Conservation (phyloP, 2,329 filamentous ascomycete species). For the Lasiodiplodia sp. region DNA sequence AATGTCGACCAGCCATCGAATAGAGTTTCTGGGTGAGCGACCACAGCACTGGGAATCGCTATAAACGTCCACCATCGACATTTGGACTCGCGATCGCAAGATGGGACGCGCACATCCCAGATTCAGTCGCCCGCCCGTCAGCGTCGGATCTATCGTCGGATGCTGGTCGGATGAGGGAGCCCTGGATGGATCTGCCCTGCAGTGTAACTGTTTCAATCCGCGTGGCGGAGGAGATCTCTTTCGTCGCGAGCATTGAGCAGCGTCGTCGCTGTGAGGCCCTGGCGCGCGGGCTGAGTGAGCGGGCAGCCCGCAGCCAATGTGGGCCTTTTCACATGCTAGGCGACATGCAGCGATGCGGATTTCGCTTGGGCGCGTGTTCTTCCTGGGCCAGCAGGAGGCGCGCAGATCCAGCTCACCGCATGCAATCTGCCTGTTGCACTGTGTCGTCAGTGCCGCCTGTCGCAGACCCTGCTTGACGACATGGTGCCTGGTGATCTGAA, state of each 20-base stretch:
- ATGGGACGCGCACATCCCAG: slow-evolving; percentile 19
- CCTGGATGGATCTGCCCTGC: slow-evolving; percentile 13
- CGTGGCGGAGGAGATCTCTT: slow-evolving; percentile 22
- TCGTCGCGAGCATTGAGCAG: slow-evolving; percentile 13
- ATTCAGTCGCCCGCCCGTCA: not conserved
- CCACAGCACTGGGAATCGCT: slow-evolving; percentile 24
- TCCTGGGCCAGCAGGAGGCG: slow-evolving; percentile 8
- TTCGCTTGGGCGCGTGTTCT: slow-evolving; percentile 22
- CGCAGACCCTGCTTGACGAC: slow-evolving; percentile 1
- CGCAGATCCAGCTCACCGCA: slow-evolving; percentile 14
- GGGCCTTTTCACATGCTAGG: slow-evolving; percentile 26
- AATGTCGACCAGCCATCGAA: slow-evolving; percentile 4
- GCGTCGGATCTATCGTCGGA: slow-evolving; percentile 13
- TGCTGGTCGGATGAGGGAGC: slow-evolving; percentile 1
- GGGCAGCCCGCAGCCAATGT: slow-evolving; percentile 14
- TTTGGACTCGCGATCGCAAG: slow-evolving; percentile 13
- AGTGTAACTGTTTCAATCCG: slow-evolving; percentile 18
- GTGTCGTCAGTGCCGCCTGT: slow-evolving; percentile 6
- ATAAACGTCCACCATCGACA: slow-evolving; percentile 18
- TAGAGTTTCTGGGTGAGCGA: slow-evolving; percentile 23
- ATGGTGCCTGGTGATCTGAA: slow-evolving; percentile 23
- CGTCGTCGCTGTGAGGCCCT: slow-evolving; percentile 3
- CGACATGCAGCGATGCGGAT: slow-evolving; percentile 18
- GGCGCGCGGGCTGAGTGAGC: slow-evolving; percentile 2
- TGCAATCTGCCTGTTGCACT: slow-evolving; percentile 25